These are phyloP conservation scores for Venturia aucupariae DNA, from an alignment of 2,329 filamentous ascomycete species.

Conservation along the genomic window DNA sequence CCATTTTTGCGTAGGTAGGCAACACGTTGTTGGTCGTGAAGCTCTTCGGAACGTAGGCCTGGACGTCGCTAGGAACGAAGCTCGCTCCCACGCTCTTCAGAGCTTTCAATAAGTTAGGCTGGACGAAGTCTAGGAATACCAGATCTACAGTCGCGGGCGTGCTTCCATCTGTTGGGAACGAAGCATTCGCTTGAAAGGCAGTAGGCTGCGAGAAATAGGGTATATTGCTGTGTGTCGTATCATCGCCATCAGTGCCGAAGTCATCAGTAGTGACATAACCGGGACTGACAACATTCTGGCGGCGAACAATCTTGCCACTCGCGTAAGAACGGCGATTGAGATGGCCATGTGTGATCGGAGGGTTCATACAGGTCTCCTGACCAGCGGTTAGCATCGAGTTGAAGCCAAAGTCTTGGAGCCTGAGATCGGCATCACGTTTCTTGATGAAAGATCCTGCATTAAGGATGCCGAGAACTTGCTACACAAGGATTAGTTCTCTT, in stretches of 20 bases:
- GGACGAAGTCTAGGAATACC: conserved; percentile 44
- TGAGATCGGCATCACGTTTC: conserved; percentile 20
- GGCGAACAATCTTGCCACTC: conserved; percentile 37
- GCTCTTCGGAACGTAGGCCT: conserved; percentile 29
- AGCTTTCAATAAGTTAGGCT: conserved; percentile 27
- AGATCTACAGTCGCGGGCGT: conserved; percentile 41
- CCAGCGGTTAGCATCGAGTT: conserved; percentile 27
- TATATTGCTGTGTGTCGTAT: conserved; percentile 43
- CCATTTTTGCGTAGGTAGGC: conserved; percentile 31
- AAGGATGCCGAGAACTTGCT: conserved; percentile 31
- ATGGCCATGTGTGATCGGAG: conserved; percentile 27
- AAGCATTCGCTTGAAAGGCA: conserved; percentile 42
- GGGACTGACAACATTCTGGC: conserved; percentile 34
- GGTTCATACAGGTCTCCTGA: conserved; percentile 41
- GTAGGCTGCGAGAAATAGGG: conserved; percentile 40
- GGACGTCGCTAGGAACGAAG: conserved; percentile 25
- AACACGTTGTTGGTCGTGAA: conserved; percentile 36
- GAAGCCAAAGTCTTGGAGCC: conserved; percentile 28
- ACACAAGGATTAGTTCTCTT: conserved; percentile 1
- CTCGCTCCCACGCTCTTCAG: conserved; percentile 28
- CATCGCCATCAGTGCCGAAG: conserved; percentile 48
- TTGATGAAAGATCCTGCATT: conserved; percentile 36
- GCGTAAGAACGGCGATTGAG: conserved; percentile 21
- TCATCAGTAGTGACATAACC: conserved; percentile 50
- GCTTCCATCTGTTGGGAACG: conserved; percentile 37